Conservation (phyloP, 108 stramenopile species). For the Asterionellopsis glacialis region DNA sequence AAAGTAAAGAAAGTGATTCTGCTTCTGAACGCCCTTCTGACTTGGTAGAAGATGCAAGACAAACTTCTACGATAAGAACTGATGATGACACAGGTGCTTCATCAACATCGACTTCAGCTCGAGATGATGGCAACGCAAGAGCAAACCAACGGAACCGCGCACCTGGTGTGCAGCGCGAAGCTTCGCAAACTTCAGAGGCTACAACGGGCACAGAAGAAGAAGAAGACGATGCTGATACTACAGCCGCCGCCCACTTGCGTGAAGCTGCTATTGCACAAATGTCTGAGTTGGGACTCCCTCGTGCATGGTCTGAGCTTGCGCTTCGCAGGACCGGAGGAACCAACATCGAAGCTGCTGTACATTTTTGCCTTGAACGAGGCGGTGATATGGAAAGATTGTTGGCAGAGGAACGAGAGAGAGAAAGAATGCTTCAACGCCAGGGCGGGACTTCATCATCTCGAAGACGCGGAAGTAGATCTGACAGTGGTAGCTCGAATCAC, state of each 20-base stretch:
- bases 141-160: too few relatives aligned
- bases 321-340: conserved; percentile 80
- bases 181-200: not conserved
- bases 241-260: conserved; percentile 56
- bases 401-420: conserved; percentile 63
- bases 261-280: conserved; percentile 87
- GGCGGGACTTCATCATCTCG: conserved; percentile 29
- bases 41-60: not conserved
- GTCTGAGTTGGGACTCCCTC: conserved; percentile 81
- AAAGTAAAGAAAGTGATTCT: not conserved
- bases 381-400: conserved; percentile 92
- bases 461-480: conserved; percentile 34
- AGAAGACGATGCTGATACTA: conserved; percentile 47
- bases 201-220: conserved; percentile 25
- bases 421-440: conserved; percentile 21
- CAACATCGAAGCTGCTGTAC: conserved; percentile 92
- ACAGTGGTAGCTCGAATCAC: conserved; percentile 32
- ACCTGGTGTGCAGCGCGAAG: too few relatives aligned
- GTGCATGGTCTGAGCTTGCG: conserved; percentile 84
- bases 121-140: not conserved
- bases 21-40: not conserved
- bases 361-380: conserved; percentile 92
- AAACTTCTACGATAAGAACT: not conserved
- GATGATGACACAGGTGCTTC: not conserved
- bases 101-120: too few relatives aligned